Evolutionary conservation across 2,329 filamentous ascomycete species (phyloP).

Genomic region (Dactylellina leptospora): DNA sequence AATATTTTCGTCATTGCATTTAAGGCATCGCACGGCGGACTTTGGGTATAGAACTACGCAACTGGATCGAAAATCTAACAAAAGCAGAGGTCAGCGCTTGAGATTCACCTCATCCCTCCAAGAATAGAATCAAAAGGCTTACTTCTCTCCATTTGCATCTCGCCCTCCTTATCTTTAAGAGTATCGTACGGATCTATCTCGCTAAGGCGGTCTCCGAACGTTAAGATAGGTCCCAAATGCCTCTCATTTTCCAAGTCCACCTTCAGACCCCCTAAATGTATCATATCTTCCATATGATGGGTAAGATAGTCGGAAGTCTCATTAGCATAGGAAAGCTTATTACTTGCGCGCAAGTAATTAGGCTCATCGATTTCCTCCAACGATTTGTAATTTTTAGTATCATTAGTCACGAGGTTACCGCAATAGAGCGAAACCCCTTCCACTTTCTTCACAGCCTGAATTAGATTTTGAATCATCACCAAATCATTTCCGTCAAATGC

Average conservation of each 20-base stretch:
- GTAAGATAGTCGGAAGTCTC: neutral
- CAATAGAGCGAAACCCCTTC: constrained; percentile 2
- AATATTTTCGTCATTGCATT: neutral
- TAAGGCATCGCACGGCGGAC: neutral
- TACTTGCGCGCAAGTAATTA: neutral
- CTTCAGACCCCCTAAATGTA: neutral
- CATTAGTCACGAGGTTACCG: neutral
- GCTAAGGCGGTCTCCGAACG: neutral
- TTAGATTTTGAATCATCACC: constrained; percentile 1
- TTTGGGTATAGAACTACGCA: constrained; percentile 1
- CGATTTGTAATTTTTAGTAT: neutral
- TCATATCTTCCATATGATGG: neutral
- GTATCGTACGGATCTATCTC: neutral
- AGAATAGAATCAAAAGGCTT: neutral
- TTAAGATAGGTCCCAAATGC: neutral
- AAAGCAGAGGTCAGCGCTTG: neutral
- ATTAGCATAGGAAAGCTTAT: neutral
- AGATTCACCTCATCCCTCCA: neutral
- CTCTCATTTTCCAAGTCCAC: neutral
- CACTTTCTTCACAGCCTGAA: neutral
- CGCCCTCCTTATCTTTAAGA: neutral
- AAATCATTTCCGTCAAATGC: neutral
- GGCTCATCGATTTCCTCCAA: neutral
- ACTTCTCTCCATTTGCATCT: neutral
- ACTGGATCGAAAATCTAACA: neutral